Evolutionary conservation across 192 early-diverging fungal species (phyloP), one percentile per base, ranked within the genome.

Genomic region (Umbelopsis isabellina): DNA sequence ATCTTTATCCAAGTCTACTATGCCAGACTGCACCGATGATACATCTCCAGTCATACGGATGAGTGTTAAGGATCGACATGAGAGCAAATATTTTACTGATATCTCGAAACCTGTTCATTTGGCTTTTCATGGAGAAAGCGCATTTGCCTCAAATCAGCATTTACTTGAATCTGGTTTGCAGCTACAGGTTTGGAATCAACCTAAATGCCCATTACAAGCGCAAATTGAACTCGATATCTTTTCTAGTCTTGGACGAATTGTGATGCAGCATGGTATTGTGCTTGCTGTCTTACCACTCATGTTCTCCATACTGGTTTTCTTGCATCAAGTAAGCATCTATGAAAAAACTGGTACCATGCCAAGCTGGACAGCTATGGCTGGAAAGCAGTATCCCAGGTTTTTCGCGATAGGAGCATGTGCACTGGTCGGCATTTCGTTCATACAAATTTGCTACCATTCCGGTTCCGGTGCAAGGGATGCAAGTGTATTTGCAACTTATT

Each of bases 111-210:
- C 27, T 3, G 37, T 61, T n/a, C 25, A 61, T 35, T 35, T 61
- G 2, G 25, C 55, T 12, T 61, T 61, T 16, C 55, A 61, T 35
- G 55, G 55, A 27, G 55, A 61, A 35, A 61, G 55, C 33, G 25
- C 55, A 35, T 61, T 61, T 16, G 12, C 55, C 6, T 25, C 25
- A 1, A 30, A 25, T 6, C 55, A 61, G 30, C 55, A 33, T 0
- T 18, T 61, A 12, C 13, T 18, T 35, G 23, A 35, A 7, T 16
- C 2, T 61, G 55, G 55, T 4, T 30, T 61, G 5, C 21, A 61
- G 33, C 18, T 61, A 61, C 55, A 61, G 3, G 18, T 61, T 61
- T 61, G 21, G 23, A 61, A 61, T 13, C 55, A 35, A 13, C 55
- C 55, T n/a, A 16, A 27, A 35, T 33, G 55, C 25, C 23, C 27